These are phyloP conservation scores for Pyrenula massariospora DNA, from an alignment of 495 filamentous ascomycete species.

Conservation along the genomic window DNA sequence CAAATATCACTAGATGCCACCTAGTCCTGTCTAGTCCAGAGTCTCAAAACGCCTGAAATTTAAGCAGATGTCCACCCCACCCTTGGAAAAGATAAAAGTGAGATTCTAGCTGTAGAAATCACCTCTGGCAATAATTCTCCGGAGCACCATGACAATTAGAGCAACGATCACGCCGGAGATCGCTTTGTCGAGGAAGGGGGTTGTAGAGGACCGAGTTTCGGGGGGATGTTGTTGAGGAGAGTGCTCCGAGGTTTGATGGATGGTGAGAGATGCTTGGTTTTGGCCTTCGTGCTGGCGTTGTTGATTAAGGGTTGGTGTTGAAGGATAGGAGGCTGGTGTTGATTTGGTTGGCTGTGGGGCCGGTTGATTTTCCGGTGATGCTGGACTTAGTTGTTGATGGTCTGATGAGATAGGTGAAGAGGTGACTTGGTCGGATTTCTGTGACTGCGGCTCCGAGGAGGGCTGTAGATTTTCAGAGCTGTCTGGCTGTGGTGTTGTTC, in stretches of 20 bases:
- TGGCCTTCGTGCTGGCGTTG: conserved; percentile 5
- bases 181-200: conserved; percentile 43
- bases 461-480: background rate
- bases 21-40: no score
- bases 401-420: background rate
- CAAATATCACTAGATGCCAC: no score
- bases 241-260: conserved; percentile 1
- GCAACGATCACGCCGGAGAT: conserved; percentile 39
- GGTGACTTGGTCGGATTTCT: no score
- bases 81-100: no score
- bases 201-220: conserved; percentile 14
- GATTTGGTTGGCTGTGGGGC: background rate
- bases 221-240: background rate
- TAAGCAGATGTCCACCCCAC: no score
- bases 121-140: conserved; percentile 12
- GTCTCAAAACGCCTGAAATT: no score
- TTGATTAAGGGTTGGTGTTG: conserved; percentile 1
- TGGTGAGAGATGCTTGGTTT: background rate
- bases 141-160: conserved; percentile 32
- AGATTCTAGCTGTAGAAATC: background rate
- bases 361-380: background rate
- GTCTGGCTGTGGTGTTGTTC: background rate
- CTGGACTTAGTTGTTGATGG: background rate
- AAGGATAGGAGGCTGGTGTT: background rate
- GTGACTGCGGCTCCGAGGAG: background rate